Conservation (phyloP, 768 basidiomycete genomes). For the Rhizopogon vinicolor region DNA sequence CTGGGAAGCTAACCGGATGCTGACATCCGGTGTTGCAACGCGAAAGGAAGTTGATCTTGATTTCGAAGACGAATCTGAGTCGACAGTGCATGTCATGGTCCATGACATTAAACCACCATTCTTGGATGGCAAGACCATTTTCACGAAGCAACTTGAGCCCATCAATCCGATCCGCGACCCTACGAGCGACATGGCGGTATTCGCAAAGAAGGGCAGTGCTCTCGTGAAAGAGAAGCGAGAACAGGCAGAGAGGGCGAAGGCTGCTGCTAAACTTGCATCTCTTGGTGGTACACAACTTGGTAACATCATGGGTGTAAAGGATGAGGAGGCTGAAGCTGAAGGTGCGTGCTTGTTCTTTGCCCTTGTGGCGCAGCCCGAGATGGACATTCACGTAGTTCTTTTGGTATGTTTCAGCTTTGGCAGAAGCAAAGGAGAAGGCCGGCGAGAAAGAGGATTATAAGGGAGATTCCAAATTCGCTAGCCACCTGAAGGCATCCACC, state of each 20-base stretch:
- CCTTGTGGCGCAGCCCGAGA: slow-evolving; percentile 36
- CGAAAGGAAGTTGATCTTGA: slow-evolving; percentile 86
- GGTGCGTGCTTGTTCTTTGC: slow-evolving; percentile 47
- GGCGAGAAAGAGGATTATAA: slow-evolving; percentile 71
- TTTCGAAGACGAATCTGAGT: slow-evolving; percentile 94
- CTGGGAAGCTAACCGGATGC: slow-evolving; percentile 98
- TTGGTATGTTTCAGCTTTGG: slow-evolving; percentile 43
- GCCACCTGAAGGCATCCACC: slow-evolving; percentile 76
- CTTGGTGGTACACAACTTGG: slow-evolving; percentile 93
- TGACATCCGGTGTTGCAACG: slow-evolving; percentile 91
- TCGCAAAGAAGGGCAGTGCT: slow-evolving; percentile 94
- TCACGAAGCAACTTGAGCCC: slow-evolving; percentile 94
- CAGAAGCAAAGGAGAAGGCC: slow-evolving; percentile 41
- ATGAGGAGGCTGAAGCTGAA: slow-evolving; percentile 90
- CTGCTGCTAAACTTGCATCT: slow-evolving; percentile 90
- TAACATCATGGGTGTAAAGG: slow-evolving; percentile 96
- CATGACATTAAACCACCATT: slow-evolving; percentile 98
- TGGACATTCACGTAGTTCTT: slow-evolving; percentile 78
- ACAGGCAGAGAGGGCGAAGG: slow-evolving; percentile 93
- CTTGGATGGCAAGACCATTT: slow-evolving; percentile 93
- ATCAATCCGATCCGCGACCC: slow-evolving; percentile 94
- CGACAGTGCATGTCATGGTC: slow-evolving; percentile 95
- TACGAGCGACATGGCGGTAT: slow-evolving; percentile 92
- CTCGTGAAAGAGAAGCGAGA: slow-evolving; percentile 95
- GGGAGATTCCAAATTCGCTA: slow-evolving; percentile 96